Evolutionary conservation across 306 rosid species (phyloP).

Genomic region (Trifolium dubium): DNA sequence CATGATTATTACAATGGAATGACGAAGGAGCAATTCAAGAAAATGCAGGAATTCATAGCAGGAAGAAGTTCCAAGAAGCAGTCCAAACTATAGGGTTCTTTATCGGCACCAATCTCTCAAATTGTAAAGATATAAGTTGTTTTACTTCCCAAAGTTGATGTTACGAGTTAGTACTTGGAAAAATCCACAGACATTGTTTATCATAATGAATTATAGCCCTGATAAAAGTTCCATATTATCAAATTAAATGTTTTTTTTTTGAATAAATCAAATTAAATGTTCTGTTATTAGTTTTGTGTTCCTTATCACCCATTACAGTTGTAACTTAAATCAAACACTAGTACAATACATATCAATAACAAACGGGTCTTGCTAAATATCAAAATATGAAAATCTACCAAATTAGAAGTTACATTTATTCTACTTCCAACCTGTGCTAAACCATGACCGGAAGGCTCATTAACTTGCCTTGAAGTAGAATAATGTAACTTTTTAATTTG

Average conservation of each 20-base stretch:
- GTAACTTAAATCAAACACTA: too few relatives aligned
- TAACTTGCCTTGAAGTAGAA: too few relatives aligned
- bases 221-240: neutral
- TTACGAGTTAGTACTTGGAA: neutral
- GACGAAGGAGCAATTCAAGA: conserved; percentile 84
- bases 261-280: neutral
- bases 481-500: too few relatives aligned
- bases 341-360: too few relatives aligned
- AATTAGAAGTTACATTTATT: too few relatives aligned
- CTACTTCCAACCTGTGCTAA: too few relatives aligned
- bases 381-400: too few relatives aligned
- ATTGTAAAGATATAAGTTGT: conserved; percentile 12
- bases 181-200: neutral
- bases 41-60: conserved; percentile 89
- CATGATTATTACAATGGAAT: conserved; percentile 80
- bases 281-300: neutral
- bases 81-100: conserved; percentile 66
- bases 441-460: too few relatives aligned
- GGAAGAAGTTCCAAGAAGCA: conserved; percentile 74
- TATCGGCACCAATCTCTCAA: conserved; percentile 16
- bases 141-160: neutral
- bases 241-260: neutral
- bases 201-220: neutral
- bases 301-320: too few relatives aligned
- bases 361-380: too few relatives aligned